phyloP scores from a whole-genome alignment of 2,329 filamentous ascomycete genomes.

The Ceratocystis eucalypticola region DNA sequence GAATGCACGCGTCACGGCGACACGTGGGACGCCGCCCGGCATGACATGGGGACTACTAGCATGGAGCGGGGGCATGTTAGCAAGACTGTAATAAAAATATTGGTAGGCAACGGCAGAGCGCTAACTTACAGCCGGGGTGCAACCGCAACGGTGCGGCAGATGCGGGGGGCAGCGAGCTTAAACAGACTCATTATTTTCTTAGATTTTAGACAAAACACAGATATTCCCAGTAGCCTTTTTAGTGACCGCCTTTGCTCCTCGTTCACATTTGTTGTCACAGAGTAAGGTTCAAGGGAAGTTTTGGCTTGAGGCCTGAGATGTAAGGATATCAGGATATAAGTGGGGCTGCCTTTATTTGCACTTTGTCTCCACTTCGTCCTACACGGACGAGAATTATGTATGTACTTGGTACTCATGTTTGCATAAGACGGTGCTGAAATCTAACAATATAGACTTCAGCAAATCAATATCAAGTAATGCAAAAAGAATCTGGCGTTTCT shows the following conservation, averaged over 20 bases:
- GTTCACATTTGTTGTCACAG: no score
- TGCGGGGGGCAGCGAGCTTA: slow-evolving; percentile 2
- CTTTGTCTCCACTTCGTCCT: no score
- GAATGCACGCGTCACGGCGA: slow-evolving; percentile 24
- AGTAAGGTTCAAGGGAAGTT: not conserved
- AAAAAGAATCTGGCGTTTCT: no score
- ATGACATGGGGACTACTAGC: not conserved
- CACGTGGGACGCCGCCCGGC: not conserved
- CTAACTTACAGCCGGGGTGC: slow-evolving; percentile 8
- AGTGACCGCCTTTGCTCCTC: no score
- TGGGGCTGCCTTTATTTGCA: not conserved
- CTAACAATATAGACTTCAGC: no score
- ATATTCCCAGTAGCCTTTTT: no score
- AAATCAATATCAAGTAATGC: no score
- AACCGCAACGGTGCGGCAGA: not conserved
- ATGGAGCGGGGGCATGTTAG: not conserved
- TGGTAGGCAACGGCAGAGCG: not conserved
- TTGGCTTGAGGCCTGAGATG: not conserved
- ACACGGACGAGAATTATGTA: no score
- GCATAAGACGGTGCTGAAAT: no score
- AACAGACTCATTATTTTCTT: slow-evolving; percentile 12
- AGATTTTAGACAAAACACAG: no score
- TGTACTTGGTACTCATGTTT: no score
- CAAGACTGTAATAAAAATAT: not conserved
- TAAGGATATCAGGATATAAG: not conserved